Evolutionary conservation across 2,329 filamentous ascomycete species (phyloP).

Genomic region (Amauroascus niger): DNA sequence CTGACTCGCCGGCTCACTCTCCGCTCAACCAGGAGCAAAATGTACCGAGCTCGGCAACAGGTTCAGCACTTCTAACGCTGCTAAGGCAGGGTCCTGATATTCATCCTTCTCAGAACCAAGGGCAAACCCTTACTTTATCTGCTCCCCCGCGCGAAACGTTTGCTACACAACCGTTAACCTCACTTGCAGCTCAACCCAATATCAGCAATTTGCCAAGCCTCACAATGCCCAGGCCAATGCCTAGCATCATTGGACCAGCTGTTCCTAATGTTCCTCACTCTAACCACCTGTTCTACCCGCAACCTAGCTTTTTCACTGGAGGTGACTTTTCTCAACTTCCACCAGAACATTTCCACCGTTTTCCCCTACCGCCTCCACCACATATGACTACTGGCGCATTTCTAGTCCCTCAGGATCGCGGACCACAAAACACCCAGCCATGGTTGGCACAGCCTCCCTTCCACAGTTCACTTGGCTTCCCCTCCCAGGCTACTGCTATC

Average conservation of each 20-base stretch:
- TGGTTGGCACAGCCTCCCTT: background rate
- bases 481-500: background rate
- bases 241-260: background rate
- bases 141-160: background rate
- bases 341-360: background rate
- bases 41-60: conserved; percentile 27
- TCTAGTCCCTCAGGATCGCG: background rate
- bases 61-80: conserved; percentile 48
- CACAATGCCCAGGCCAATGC: background rate
- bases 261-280: background rate
- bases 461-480: background rate
- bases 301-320: background rate
- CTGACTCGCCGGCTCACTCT: conserved; percentile 18
- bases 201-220: background rate
- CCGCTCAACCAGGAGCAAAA: conserved; percentile 4
- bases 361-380: background rate
- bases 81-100: conserved; percentile 38
- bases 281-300: background rate
- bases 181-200: background rate
- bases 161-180: background rate
- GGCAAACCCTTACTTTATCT: conserved; percentile 11
- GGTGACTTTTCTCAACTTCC: background rate
- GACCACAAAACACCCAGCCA: background rate
- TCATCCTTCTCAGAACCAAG: conserved; percentile 19
- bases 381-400: background rate